These are phyloP conservation scores for Arabidopsis arenosa DNA, from an alignment of 345 rosid species.

Conservation along the genomic window DNA sequence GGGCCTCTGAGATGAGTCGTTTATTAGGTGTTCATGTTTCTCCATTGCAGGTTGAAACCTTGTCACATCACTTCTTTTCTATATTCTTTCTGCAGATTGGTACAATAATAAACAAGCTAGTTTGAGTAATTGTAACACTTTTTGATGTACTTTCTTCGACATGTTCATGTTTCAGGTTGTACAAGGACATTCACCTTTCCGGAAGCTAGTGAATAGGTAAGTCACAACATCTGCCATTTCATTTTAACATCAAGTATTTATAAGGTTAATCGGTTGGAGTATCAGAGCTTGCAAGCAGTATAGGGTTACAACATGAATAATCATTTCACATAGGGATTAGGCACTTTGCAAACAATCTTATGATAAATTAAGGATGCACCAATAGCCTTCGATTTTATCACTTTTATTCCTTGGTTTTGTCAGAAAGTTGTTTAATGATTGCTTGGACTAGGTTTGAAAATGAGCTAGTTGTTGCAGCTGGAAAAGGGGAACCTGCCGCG, in stretches of 20 bases:
- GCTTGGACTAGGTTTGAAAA: conserved; percentile 60
- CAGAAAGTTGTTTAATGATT: neutral
- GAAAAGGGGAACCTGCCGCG: conserved; percentile 90
- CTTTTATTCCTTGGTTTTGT: neutral
- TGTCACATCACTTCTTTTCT: neutral
- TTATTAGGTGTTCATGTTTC: conserved; percentile 62
- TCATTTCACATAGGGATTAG: neutral
- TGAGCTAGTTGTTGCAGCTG: conserved; percentile 79
- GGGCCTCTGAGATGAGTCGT: conserved; percentile 73
- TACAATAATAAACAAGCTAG: neutral
- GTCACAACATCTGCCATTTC: neutral
- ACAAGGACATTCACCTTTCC: conserved; percentile 87
- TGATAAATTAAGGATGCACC: neutral
- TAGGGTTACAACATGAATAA: too few species aligned
- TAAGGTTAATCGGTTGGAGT: too few species aligned
- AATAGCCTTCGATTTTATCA: too few species aligned
- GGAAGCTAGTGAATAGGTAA: conserved; percentile 67
- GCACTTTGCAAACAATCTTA: neutral
- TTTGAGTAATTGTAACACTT: too few species aligned
- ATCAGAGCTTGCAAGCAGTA: too few species aligned
- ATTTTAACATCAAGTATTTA: too few species aligned
- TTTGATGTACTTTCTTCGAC: neutral
- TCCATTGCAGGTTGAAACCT: conserved; percentile 67
- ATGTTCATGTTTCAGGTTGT: conserved; percentile 58
- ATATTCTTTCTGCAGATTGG: neutral